A percentile compares a stretch with the other conserved stretches of the same genome.
Evolutionary conservation across 495 filamentous ascomycete genomes (phyloP).

Genomic region (Thermochaetoides thermophila): DNA sequence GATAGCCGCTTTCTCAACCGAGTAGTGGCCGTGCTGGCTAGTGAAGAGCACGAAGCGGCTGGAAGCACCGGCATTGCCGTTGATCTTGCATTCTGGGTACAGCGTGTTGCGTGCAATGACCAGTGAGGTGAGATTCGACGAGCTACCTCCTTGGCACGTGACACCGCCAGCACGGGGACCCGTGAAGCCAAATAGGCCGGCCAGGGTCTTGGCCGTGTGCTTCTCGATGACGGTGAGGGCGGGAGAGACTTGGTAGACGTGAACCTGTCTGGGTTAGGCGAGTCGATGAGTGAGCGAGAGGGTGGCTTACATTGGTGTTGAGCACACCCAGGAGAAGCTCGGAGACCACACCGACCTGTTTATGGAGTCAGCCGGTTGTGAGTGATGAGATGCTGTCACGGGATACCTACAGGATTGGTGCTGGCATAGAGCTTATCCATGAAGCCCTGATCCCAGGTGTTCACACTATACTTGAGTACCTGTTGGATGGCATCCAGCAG

Average conservation of each 20-base stretch:
- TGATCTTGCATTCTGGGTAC: conserved; percentile 56
- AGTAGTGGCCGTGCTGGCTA: conserved; percentile 79
- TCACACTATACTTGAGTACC: conserved; percentile 70
- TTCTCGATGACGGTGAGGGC: conserved; percentile 78
- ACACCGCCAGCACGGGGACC: conserved; percentile 68
- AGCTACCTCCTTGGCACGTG: conserved; percentile 72
- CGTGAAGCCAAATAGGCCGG: conserved; percentile 59
- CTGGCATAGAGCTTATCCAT: conserved; percentile 81
- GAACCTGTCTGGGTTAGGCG: conserved; percentile 29
- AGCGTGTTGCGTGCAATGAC: conserved; percentile 81
- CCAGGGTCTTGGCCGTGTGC: conserved; percentile 51
- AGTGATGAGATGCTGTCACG: too few relatives aligned
- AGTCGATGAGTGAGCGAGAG: not conserved
- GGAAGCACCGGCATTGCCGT: conserved; percentile 44
- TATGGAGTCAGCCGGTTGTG: not conserved
- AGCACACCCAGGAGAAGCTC: conserved; percentile 70
- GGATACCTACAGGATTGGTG: conserved; percentile 53
- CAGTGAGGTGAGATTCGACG: conserved; percentile 75
- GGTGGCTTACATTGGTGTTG: conserved; percentile 61
- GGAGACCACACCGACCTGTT: conserved; percentile 56
- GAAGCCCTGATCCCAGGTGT: conserved; percentile 95
- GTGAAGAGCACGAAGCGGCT: conserved; percentile 75
- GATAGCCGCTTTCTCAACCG: conserved; percentile 82
- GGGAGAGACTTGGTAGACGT: conserved; percentile 83
- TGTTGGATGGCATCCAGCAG: conserved; percentile 48